Conservation (phyloP, 495 filamentous ascomycete species). For the Talaromyces thailandensis region DNA sequence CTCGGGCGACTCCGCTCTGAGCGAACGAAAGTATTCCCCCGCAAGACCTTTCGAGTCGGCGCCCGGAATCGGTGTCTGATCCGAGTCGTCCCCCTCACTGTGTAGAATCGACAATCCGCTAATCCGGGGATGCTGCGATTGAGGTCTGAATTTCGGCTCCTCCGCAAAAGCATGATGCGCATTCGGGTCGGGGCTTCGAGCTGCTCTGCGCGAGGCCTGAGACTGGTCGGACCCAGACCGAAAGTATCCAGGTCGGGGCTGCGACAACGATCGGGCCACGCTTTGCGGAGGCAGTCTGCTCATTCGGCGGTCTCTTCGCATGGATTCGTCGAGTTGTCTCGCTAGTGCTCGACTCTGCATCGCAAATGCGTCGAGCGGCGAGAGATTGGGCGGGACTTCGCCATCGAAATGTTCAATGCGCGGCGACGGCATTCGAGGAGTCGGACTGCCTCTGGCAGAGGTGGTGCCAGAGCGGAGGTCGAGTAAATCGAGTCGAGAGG, state of each 20-base stretch:
- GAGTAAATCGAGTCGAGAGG: slow-evolving; percentile 3
- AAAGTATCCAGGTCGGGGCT: slow-evolving; percentile 63
- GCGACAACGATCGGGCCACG: slow-evolving; percentile 65
- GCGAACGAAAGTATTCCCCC: slow-evolving; percentile 29
- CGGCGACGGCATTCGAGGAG: slow-evolving; percentile 49
- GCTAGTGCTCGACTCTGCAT: slow-evolving; percentile 79
- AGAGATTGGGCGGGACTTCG: slow-evolving; percentile 83
- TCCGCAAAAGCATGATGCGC: slow-evolving; percentile 45
- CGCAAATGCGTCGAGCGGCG: slow-evolving; percentile 89
- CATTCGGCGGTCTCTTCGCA: slow-evolving; percentile 58
- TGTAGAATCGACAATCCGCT: slow-evolving; percentile 51
- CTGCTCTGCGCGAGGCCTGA: slow-evolving; percentile 17
- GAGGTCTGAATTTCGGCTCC: slow-evolving; percentile 51
- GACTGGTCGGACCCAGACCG: slow-evolving; percentile 43
- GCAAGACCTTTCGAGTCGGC: not conserved
- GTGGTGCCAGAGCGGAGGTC: not conserved
- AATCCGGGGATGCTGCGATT: slow-evolving; percentile 66
- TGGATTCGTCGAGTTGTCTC: slow-evolving; percentile 74
- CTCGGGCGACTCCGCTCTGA: slow-evolving; percentile 42
- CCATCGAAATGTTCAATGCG: slow-evolving; percentile 68
- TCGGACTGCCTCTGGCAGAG: not conserved
- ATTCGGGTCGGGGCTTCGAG: slow-evolving; percentile 29
- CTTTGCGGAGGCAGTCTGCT: slow-evolving; percentile 78
- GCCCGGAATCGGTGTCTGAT: slow-evolving; percentile 17
- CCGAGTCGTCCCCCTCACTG: slow-evolving; percentile 26